A percentile compares a stretch with the other conserved stretches of the same genome.
Evolutionary conservation across 2,329 filamentous ascomycete genomes (phyloP).

Genomic region (Fusarium foetens): DNA sequence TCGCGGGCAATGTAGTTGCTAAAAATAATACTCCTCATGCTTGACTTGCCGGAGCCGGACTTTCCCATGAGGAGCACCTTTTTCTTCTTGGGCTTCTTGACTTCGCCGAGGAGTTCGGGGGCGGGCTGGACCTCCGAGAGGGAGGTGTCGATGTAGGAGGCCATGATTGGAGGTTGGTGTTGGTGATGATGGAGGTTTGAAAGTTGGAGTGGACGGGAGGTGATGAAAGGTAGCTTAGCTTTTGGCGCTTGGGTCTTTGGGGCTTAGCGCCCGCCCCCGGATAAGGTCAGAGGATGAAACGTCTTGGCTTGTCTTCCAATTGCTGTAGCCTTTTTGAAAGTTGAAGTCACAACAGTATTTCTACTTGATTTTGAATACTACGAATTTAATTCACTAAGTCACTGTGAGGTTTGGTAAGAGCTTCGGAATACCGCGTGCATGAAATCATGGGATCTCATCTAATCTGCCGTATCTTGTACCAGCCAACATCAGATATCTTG

Average conservation of each 20-base stretch:
- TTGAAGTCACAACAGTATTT: neutral
- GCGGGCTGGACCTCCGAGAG: constrained; percentile 44
- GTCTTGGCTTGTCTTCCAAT: neutral
- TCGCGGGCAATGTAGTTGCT: constrained; percentile 99
- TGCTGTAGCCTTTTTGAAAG: neutral
- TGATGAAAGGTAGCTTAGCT: constrained; percentile 19
- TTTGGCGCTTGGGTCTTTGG: constrained; percentile 25
- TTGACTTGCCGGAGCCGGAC: constrained; percentile 96
- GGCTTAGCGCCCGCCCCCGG: constrained; percentile 21
- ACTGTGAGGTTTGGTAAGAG: rapidly evolving
- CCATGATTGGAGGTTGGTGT: constrained; percentile 39
- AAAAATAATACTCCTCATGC: constrained; percentile 98
- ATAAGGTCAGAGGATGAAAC: constrained; percentile 24
- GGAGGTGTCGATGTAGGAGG: constrained; percentile 48
- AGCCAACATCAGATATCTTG: neutral
- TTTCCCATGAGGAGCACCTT: constrained; percentile 94
- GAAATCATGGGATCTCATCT: neutral
- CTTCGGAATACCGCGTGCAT: rapidly evolving
- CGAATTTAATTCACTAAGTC: too few relatives aligned
- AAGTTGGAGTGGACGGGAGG: constrained; percentile 17
- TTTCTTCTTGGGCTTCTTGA: constrained; percentile 82
- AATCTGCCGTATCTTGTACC: neutral
- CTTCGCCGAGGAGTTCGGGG: constrained; percentile 58
- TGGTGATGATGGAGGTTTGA: constrained; percentile 4
- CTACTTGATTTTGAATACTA: neutral